Conservation (phyloP, 2,329 filamentous ascomycete species). For the Colletotrichum zoysiae region DNA sequence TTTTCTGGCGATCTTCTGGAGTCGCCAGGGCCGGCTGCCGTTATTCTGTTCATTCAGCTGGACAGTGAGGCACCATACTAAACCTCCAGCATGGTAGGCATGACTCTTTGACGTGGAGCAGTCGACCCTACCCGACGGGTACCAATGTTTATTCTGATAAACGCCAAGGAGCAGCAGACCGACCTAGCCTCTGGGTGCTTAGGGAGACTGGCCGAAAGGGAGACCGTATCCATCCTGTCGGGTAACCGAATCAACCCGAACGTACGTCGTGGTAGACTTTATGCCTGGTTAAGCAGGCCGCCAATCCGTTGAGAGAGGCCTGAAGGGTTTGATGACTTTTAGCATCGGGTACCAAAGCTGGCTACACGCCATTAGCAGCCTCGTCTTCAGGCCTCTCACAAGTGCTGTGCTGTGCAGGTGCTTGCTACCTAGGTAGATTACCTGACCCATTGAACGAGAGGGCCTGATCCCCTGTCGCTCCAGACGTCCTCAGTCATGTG, state of each 20-base stretch:
- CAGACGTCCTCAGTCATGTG: conserved; percentile 28
- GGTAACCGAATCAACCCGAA: conserved; percentile 8
- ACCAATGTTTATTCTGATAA: conserved; percentile 21
- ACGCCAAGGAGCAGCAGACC: conserved; percentile 14
- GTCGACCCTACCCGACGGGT: conserved; percentile 26
- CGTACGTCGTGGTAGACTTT: background rate
- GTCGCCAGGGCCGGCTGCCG: background rate
- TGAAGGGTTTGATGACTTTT: background rate
- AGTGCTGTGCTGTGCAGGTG: conserved; percentile 20
- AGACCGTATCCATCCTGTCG: background rate
- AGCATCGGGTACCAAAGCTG: background rate
- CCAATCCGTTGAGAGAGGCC: background rate
- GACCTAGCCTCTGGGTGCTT: conserved; percentile 1
- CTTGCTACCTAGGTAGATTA: conserved; percentile 6
- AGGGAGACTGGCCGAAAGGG: conserved; percentile 3
- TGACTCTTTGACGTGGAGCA: conserved; percentile 19
- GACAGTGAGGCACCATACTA: background rate
- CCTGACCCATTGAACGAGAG: conserved; percentile 16
- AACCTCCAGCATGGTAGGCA: background rate
- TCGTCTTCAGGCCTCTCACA: conserved; percentile 9
- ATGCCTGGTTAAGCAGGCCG: conserved; percentile 10
- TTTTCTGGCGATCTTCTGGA: conserved; percentile 11
- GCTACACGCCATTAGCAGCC: conserved; percentile 10
- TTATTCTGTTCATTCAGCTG: background rate
- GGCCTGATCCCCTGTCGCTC: conserved; percentile 27